phyloP scores from a whole-genome alignment of 2,329 filamentous ascomycete species.

The Calonectria hawksworthii region DNA sequence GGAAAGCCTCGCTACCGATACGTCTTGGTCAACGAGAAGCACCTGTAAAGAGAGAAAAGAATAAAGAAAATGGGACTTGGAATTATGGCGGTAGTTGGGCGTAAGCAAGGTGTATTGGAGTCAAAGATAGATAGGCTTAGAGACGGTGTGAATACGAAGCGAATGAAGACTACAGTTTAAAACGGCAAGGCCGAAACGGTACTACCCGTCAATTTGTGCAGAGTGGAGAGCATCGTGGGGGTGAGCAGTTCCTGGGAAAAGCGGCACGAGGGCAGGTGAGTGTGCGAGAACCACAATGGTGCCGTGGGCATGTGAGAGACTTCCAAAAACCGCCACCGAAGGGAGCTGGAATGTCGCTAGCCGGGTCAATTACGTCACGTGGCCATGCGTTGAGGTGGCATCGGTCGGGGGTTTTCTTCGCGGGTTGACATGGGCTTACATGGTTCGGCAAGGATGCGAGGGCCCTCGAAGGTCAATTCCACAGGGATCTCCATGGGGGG shows the following conservation, averaged over 20 bases:
- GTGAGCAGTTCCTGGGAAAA: slow-evolving; percentile 17
- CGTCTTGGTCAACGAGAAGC: slow-evolving; percentile 46
- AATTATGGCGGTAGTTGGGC: background rate
- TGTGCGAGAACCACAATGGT: slow-evolving; percentile 5
- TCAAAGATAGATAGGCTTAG: background rate
- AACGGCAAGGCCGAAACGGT: slow-evolving; percentile 19
- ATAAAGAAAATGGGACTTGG: background rate
- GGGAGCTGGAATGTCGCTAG: slow-evolving; percentile 27
- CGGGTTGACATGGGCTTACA: slow-evolving; percentile 11
- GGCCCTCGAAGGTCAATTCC: background rate
- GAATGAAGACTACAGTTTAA: slow-evolving; percentile 19
- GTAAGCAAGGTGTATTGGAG: background rate
- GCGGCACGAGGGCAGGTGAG: slow-evolving; percentile 9
- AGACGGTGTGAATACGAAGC: background rate
- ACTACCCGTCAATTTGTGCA: slow-evolving; percentile 11
- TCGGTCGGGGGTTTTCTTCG: slow-evolving; percentile 10
- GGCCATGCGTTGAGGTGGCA: slow-evolving; percentile 25
- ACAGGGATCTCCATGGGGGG: slow-evolving; percentile 25
- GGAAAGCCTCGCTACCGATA: slow-evolving; percentile 66
- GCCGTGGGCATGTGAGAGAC: slow-evolving; percentile 41
- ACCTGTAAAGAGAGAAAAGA: background rate
- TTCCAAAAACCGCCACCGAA: slow-evolving; percentile 44
- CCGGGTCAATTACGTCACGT: slow-evolving; percentile 42
- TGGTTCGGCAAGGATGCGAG: background rate
- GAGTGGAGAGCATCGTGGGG: slow-evolving; percentile 16